These are phyloP conservation scores for Tubosaeta sp. DNA, from an alignment of 768 basidiomycete species.

Conservation along the genomic window DNA sequence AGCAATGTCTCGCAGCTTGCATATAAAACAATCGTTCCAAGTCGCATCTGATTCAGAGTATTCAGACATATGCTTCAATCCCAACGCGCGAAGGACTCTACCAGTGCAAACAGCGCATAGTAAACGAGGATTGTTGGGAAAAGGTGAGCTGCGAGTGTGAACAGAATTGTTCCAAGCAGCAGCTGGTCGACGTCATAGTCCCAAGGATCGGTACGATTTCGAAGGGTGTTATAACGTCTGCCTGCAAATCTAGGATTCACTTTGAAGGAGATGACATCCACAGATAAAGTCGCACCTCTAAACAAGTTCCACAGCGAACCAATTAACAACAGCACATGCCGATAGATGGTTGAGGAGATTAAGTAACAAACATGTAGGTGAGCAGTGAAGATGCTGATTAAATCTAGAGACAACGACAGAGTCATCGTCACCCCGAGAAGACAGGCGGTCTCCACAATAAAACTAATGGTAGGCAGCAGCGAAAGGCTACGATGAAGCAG, in stretches of 20 bases:
- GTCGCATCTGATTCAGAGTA: slow-evolving; percentile 39
- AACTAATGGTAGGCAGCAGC: slow-evolving; percentile 22
- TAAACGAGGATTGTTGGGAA: slow-evolving; percentile 86
- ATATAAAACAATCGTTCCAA: slow-evolving; percentile 54
- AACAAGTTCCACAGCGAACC: slow-evolving; percentile 86
- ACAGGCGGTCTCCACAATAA: slow-evolving; percentile 34
- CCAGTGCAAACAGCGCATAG: slow-evolving; percentile 75
- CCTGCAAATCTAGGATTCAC: slow-evolving; percentile 43
- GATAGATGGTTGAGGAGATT: slow-evolving; percentile 58
- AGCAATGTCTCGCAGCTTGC: slow-evolving; percentile 60
- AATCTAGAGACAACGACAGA: slow-evolving; percentile 62
- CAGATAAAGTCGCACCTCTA: slow-evolving; percentile 51
- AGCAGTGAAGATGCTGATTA: slow-evolving; percentile 59
- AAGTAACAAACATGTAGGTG: slow-evolving; percentile 73
- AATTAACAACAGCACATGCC: slow-evolving; percentile 50
- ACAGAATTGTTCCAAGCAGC: slow-evolving; percentile 88
- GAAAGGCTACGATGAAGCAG: slow-evolving; percentile 21
- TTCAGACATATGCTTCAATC: background rate
- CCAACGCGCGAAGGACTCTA: slow-evolving; percentile 18
- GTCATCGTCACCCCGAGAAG: slow-evolving; percentile 58
- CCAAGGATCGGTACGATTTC: slow-evolving; percentile 86
- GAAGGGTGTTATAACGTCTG: slow-evolving; percentile 82
- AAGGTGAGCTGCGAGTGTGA: slow-evolving; percentile 76
- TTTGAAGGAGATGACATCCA: background rate
- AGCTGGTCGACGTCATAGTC: slow-evolving; percentile 92